Percentiles rank a stretch among this genome's conserved stretches.
Evolutionary conservation across 2,329 filamentous ascomycete genomes (phyloP).

Genomic region (Shiraia bambusicola): DNA sequence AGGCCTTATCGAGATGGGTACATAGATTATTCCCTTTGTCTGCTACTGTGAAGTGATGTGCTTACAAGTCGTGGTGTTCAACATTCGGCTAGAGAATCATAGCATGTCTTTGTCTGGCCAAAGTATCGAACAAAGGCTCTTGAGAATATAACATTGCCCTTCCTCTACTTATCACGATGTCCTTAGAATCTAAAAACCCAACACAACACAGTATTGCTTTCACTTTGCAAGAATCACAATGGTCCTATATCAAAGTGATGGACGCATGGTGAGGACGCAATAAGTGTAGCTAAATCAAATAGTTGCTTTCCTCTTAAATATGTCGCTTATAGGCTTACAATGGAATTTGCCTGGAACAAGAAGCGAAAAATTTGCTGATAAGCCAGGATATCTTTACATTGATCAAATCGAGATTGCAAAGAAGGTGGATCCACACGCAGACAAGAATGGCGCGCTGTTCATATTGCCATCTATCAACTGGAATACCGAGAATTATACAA

Average conservation of each 20-base stretch:
- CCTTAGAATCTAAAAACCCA: background rate
- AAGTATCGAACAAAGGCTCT: too few relatives aligned
- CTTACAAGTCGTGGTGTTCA: too few relatives aligned
- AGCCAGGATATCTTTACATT: background rate
- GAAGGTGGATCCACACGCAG: background rate
- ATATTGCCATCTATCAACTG: constrained; percentile 8
- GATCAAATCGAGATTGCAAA: constrained; percentile 9
- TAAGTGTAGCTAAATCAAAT: too few relatives aligned
- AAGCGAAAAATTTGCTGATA: constrained; percentile 1
- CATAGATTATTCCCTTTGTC: too few relatives aligned
- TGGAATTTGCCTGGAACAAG: constrained; percentile 9
- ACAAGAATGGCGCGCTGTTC: background rate
- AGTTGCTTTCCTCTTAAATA: too few relatives aligned
- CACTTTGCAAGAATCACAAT: constrained; percentile 4
- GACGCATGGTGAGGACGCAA: constrained; percentile 10
- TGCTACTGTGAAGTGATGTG: too few relatives aligned
- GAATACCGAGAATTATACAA: background rate
- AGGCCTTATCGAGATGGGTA: too few relatives aligned
- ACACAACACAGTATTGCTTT: background rate
- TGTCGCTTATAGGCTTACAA: too few relatives aligned
- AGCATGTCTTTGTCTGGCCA: too few relatives aligned
- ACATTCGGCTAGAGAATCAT: too few relatives aligned
- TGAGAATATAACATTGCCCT: background rate
- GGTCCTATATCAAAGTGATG: constrained; percentile 14
- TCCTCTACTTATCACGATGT: background rate